Percentiles rank a stretch among this genome's conserved stretches.
phyloP scores from a whole-genome alignment of 768 basidiomycete species.

The Tephrocybe sp. region DNA sequence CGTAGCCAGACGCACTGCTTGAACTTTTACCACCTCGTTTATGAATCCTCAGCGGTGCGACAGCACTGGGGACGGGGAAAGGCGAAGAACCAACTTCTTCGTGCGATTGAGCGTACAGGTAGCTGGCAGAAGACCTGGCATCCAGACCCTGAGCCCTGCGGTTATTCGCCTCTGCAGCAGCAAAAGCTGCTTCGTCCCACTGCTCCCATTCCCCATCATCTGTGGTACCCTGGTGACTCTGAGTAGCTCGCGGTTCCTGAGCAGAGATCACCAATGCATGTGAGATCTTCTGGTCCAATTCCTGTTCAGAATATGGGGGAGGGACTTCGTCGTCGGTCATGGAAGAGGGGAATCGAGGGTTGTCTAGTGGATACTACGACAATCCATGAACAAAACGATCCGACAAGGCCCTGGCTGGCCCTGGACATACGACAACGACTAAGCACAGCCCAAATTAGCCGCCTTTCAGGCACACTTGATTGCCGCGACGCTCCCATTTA shows the following conservation, averaged over 20 bases:
- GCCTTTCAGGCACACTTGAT: neutral
- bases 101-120: neutral
- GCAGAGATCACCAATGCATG: constrained; percentile 39
- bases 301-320: constrained; percentile 48
- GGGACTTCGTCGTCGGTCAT: constrained; percentile 25
- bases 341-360: constrained; percentile 1
- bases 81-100: constrained; percentile 7
- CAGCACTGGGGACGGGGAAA: constrained; percentile 12
- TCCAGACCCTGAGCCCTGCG: neutral
- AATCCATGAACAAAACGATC: neutral
- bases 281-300: constrained; percentile 54
- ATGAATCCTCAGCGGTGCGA: constrained; percentile 36
- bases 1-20: constrained; percentile 2
- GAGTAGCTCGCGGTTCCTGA: constrained; percentile 19
- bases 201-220: constrained; percentile 49
- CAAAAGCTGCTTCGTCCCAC: constrained; percentile 45
- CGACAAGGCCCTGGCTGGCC: too few relatives aligned
- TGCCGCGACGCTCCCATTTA: too few relatives aligned
- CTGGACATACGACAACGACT: neutral
- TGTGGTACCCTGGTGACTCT: neutral
- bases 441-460: neutral
- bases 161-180: constrained; percentile 24
- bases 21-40: constrained; percentile 24
- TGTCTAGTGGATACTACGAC: too few relatives aligned
- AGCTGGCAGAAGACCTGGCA: constrained; percentile 8